Base-by-base conservation (phyloP, 768 basidiomycete species). In the Boletus sp. region DNA sequence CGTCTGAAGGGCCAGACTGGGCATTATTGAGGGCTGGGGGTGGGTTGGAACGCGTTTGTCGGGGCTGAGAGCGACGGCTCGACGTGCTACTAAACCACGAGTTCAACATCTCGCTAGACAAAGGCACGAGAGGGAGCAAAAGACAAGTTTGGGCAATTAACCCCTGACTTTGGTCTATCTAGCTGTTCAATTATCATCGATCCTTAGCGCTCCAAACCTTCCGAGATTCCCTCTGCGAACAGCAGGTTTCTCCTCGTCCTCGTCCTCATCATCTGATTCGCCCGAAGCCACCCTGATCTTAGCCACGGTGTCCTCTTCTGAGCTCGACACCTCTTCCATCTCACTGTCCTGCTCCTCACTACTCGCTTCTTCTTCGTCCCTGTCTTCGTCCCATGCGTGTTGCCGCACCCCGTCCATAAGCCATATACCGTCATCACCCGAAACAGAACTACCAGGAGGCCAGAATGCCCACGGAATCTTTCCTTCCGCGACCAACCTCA, bases 381-480 rank as follows among this genome's bases (percentile, higher is more conserved):
- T 53, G 34, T 56, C 67, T 69, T 73, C 64, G 3, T 61, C 64
- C 50, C 70, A 72, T 1, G 54, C 62, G 37, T 62, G 60, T n/a
- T 55, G 54, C 15, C 38, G 55, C 9, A 54, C 39, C 17, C 59
- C 62, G 32, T 72, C 69, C 45, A 75, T 74, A 48, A 87, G 76
- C 85, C 85, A 87, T 55, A 88, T 79, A 1, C 88, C 85, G 38
- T 67, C 61, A 10, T 69, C 75, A 29, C 66, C 63, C 8, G 67
- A 75, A 53, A 47, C 44, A 23, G 56, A 60, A 32, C 64, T 65
- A 1, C 66, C 79, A 13, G 87, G 85, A 8, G 93, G 92, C 83
- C 87, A 88, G 71, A 94, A 95, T 30, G 82, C 88, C 93, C 93
- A 97, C 21, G 76, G 74, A 42, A 96, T 76, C 56, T 76, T 79